These are phyloP conservation scores for Rhodotorula mucilaginosa DNA, from an alignment of 1,284 basidiomycete species.

Conservation along the genomic window DNA sequence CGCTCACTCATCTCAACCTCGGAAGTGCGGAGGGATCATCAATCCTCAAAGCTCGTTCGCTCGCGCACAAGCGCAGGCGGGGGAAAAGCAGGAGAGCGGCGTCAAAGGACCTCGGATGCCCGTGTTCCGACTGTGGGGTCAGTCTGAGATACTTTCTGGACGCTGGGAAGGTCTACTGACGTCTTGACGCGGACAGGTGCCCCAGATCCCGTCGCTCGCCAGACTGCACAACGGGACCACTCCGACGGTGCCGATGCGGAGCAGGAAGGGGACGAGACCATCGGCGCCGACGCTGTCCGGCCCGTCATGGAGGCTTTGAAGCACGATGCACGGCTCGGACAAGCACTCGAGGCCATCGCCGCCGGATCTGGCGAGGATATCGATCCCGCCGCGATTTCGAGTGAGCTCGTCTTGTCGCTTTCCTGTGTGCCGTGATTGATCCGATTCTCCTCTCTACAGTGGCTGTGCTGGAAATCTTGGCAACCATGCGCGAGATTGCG, in stretches of 20 bases:
- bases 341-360: conserved; percentile 14
- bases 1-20: too few relatives aligned
- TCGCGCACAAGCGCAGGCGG: conserved; percentile 1
- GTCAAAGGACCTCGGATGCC: conserved; percentile 29
- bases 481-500: conserved; percentile 19
- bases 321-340: conserved; percentile 5
- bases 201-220: conserved; percentile 16
- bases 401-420: background rate
- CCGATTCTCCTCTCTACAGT: background rate
- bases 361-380: conserved; percentile 2
- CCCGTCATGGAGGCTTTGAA: conserved; percentile 8
- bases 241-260: background rate
- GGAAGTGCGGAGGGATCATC: background rate
- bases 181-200: conserved; percentile 11
- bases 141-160: background rate
- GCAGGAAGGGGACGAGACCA: background rate
- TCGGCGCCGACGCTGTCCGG: background rate
- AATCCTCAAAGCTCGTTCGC: conserved; percentile 31
- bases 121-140: conserved; percentile 29
- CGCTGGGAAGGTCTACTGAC: fast-evolving
- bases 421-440: background rate
- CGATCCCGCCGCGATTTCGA: background rate
- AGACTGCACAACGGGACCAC: background rate
- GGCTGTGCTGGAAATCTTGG: conserved; percentile 32
- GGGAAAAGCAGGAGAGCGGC: background rate